Percentiles rank a stretch among this genome's conserved stretches.
Evolutionary conservation across 495 filamentous ascomycete genomes (phyloP).

Genomic region (Cercophora scortea): DNA sequence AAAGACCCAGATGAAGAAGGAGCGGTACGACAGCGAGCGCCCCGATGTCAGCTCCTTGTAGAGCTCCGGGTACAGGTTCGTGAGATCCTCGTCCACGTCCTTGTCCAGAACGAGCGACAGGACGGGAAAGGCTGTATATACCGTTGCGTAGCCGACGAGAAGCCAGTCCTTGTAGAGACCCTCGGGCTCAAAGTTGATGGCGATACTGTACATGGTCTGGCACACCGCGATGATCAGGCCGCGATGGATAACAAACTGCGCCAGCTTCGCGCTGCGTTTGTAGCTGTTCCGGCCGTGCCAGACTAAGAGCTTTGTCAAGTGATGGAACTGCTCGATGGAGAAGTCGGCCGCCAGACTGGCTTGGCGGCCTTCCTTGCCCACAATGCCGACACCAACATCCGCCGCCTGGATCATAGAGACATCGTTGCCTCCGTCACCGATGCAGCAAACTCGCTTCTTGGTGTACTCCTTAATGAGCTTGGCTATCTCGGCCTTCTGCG

Average conservation of each 20-base stretch:
- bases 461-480: slow-evolving; percentile 86
- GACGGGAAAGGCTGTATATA: slow-evolving; percentile 92
- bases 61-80: slow-evolving; percentile 92
- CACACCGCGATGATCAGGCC: slow-evolving; percentile 91
- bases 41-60: slow-evolving; percentile 92
- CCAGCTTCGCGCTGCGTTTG: slow-evolving; percentile 89
- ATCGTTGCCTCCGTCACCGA: slow-evolving; percentile 97
- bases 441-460: slow-evolving; percentile 88
- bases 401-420: slow-evolving; percentile 99
- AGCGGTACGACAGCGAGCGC: slow-evolving; percentile 76
- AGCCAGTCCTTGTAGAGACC: slow-evolving; percentile 96
- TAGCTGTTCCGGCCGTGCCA: slow-evolving; percentile 98
- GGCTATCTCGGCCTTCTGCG: slow-evolving; percentile 93
- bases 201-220: slow-evolving; percentile 96
- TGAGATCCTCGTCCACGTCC: slow-evolving; percentile 87
- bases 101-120: slow-evolving; percentile 94
- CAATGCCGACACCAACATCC: slow-evolving; percentile 95
- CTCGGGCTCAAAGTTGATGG: slow-evolving; percentile 81
- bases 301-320: slow-evolving; percentile 92
- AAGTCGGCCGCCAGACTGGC: slow-evolving; percentile 94
- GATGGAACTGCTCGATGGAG: slow-evolving; percentile 87
- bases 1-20: slow-evolving; percentile 96
- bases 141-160: slow-evolving; percentile 90
- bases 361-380: slow-evolving; percentile 95
- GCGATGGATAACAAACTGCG: slow-evolving; percentile 97